Evolutionary conservation across 2,329 filamentous ascomycete species (phyloP), one percentile per base, ranked within the genome.

Genomic region (Penicillium sp.): DNA sequence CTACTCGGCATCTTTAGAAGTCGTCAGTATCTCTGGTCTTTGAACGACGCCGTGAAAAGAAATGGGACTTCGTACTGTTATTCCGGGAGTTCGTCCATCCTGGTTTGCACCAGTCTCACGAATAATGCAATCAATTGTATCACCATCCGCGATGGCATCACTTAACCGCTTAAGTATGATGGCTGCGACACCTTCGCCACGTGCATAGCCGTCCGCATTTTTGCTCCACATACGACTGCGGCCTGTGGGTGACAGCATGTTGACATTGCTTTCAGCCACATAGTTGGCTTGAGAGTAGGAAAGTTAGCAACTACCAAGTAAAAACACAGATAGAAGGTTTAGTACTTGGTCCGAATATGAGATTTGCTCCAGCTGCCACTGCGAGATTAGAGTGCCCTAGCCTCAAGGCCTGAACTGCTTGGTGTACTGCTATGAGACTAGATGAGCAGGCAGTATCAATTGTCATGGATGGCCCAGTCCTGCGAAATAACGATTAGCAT

Each of bases 241-340:
- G 1, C 81, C 81, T 0, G 76, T 75, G 28, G 81, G 77, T 0
- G 80, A 81, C n/a, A 85, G 76, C 48, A 83, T 66, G 64, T 77
- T 62, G 12, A 68, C 56, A 16, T 71, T 70, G 6, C 30, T 23
- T 20, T n/a, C n/a, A n/a, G 28, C 20, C 21, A n/a, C 3, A 16
- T 40, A 38, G 35, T 5, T n/a, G 4, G 35, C 4, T 16, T 6
- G 35, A 40, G 8, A 14, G 8, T 38, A 38, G 14, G 33, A 38
- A 14, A 38, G 33, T 38, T 30, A 40, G 30, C 49, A 45, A 2
- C 8, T 20, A 14, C 12, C 6, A 28, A 20, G 11, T 21, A 7
- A 23, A 7, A 3, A n/a, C 11, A 47, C 8, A 47, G 20, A 21
- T n/a, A 24, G 2, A 65, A 64, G 8, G 73, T 65, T 50, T 65